Percentiles rank a stretch among this genome's conserved stretches.
These are phyloP conservation scores for Ilyonectria robusta DNA, from an alignment of 2,329 filamentous ascomycete genomes.

Conservation along the genomic window DNA sequence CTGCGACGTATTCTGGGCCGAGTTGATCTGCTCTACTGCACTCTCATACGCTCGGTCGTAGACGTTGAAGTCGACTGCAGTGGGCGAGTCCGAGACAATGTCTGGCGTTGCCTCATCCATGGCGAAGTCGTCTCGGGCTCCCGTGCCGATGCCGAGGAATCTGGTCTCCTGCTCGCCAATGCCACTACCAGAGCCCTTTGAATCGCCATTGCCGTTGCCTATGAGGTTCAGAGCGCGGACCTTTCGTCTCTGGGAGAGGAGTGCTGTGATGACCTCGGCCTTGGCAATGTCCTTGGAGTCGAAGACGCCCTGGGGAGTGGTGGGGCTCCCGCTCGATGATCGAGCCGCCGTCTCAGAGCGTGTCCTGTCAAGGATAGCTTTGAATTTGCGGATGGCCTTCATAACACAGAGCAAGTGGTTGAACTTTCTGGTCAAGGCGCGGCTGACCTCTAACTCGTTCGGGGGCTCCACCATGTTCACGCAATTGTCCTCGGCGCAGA, in stretches of 20 bases:
- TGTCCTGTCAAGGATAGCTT: constrained; percentile 71
- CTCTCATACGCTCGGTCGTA: constrained; percentile 88
- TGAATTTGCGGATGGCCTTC: constrained; percentile 93
- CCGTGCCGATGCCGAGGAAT: constrained; percentile 83
- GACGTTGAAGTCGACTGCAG: constrained; percentile 86
- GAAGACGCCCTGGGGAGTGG: constrained; percentile 28
- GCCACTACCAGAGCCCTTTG: constrained; percentile 66
- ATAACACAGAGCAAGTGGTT: constrained; percentile 89
- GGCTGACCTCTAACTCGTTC: constrained; percentile 90
- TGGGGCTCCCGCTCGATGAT: constrained; percentile 30
- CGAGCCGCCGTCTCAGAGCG: constrained; percentile 22
- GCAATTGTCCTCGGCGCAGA: constrained; percentile 89
- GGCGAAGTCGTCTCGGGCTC: constrained; percentile 64
- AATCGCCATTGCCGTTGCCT: constrained; percentile 62
- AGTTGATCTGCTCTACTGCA: constrained; percentile 81
- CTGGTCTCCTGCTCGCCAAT: constrained; percentile 73
- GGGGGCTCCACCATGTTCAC: constrained; percentile 84
- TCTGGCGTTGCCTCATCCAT: constrained; percentile 57
- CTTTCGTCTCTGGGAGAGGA: constrained; percentile 63
- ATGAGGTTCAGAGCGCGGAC: constrained; percentile 51
- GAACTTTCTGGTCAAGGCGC: constrained; percentile 92
- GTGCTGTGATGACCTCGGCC: constrained; percentile 63
- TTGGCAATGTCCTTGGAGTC: constrained; percentile 54
- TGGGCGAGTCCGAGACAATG: constrained; percentile 86
- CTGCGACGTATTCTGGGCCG: constrained; percentile 53